A percentile compares a stretch with the other conserved stretches of the same genome.
These are phyloP conservation scores for Aspergillus calidoustus DNA, from an alignment of 2,329 filamentous ascomycete species.

Conservation along the genomic window DNA sequence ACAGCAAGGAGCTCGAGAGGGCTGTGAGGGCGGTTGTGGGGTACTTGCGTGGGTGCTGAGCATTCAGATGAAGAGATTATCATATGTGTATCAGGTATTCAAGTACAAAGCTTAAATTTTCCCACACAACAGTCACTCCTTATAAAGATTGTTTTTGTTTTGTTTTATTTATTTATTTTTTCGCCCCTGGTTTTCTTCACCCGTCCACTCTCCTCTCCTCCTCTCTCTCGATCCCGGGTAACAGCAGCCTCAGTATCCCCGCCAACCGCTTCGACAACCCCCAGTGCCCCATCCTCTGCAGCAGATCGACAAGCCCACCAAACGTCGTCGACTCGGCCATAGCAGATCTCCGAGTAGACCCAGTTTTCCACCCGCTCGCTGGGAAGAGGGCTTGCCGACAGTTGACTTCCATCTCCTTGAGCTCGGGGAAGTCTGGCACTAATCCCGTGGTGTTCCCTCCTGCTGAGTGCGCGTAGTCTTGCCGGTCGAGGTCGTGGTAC, in stretches of 20 bases:
- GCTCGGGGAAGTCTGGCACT: neutral
- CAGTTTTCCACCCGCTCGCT: neutral
- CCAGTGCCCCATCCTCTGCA: slow-evolving; percentile 8
- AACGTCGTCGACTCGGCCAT: neutral
- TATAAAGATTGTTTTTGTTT: too few species aligned
- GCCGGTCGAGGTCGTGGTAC: neutral
- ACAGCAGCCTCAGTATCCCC: neutral
- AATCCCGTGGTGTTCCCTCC: too few species aligned
- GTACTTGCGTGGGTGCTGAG: too few species aligned
- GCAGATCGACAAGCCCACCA: neutral
- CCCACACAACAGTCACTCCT: too few species aligned
- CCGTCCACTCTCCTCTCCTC: too few species aligned
- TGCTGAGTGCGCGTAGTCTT: neutral
- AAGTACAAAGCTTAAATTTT: too few species aligned
- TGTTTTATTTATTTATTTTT: too few species aligned
- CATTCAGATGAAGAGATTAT: too few species aligned
- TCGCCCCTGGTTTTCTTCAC: too few species aligned
- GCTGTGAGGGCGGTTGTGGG: neutral
- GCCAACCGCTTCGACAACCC: neutral
- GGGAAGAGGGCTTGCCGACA: neutral
- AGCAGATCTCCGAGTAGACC: neutral
- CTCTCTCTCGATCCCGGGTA: too few species aligned
- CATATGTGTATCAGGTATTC: too few species aligned
- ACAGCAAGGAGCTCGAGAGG: slow-evolving; percentile 24
- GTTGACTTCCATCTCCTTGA: neutral